phyloP scores from a whole-genome alignment of 768 basidiomycete species.

The Rhizopogon vesiculosus region DNA sequence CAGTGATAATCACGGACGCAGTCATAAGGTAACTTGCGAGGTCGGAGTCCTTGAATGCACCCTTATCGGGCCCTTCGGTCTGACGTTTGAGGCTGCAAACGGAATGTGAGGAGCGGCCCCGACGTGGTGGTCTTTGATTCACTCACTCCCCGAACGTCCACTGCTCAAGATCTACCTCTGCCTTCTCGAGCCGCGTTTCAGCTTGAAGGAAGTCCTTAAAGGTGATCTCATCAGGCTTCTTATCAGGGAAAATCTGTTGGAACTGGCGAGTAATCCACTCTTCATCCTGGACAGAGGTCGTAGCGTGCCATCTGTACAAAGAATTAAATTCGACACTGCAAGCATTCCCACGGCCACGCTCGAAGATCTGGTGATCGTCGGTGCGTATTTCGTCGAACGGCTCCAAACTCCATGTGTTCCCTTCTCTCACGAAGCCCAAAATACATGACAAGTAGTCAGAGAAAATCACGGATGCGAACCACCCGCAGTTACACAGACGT shows the following conservation, averaged over 20 bases:
- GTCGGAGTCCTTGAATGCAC: conserved; percentile 61
- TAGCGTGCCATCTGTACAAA: conserved; percentile 83
- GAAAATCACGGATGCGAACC: conserved; percentile 78
- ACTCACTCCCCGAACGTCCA: conserved; percentile 68
- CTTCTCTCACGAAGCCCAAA: conserved; percentile 68
- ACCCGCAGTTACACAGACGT: conserved; percentile 71
- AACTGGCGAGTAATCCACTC: conserved; percentile 60
- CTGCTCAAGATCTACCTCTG: conserved; percentile 43
- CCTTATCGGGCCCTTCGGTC: conserved; percentile 32
- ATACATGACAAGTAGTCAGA: conserved; percentile 84
- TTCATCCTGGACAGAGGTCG: conserved; percentile 68
- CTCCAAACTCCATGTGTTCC: conserved; percentile 71
- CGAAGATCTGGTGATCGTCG: conserved; percentile 59
- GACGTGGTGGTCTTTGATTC: neutral
- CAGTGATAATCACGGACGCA: conserved; percentile 43
- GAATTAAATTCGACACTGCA: conserved; percentile 90
- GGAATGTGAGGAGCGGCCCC: neutral
- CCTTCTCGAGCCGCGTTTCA: conserved; percentile 32
- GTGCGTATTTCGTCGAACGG: conserved; percentile 73
- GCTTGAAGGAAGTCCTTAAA: conserved; percentile 47
- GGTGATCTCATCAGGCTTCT: conserved; percentile 43
- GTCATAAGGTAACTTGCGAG: conserved; percentile 63
- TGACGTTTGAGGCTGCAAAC: conserved; percentile 53
- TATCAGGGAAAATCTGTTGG: conserved; percentile 47
- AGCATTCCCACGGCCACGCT: conserved; percentile 76